phyloP scores from a whole-genome alignment of 2,329 filamentous ascomycete genomes.

The Sarocladiaceae sp. region DNA sequence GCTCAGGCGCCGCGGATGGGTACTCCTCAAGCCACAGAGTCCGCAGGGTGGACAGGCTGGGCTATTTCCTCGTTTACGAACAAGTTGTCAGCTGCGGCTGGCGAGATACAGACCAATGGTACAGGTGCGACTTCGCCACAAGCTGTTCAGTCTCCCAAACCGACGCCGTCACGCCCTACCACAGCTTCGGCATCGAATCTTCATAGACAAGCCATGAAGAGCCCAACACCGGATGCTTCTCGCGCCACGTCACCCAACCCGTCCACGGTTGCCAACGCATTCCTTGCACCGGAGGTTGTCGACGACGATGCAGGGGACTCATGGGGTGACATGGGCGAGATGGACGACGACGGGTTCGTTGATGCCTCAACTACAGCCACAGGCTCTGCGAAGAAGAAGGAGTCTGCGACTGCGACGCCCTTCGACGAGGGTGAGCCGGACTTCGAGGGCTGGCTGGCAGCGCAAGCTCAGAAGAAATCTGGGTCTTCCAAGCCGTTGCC shows the following conservation, averaged over 20 bases:
- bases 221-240: conserved; percentile 41
- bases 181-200: conserved; percentile 54
- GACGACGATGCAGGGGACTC: conserved; percentile 56
- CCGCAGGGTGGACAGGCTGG: conserved; percentile 80
- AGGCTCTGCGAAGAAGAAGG: conserved; percentile 18
- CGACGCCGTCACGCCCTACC: conserved; percentile 29
- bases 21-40: conserved; percentile 60
- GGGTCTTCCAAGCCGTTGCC: conserved; percentile 61
- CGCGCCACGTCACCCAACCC: conserved; percentile 44
- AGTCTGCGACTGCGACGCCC: conserved; percentile 36
- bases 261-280: conserved; percentile 41
- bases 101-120: conserved; percentile 70
- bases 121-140: conserved; percentile 37
- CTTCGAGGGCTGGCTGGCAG: conserved; percentile 91
- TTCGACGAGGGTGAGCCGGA: conserved; percentile 90
- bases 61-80: conserved; percentile 98
- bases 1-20: conserved; percentile 66
- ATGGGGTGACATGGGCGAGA: conserved; percentile 68
- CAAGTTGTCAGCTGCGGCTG: conserved; percentile 77
- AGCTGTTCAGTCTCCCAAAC: conserved; percentile 34
- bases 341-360: conserved; percentile 37
- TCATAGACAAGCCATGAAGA: conserved; percentile 56
- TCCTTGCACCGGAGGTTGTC: conserved; percentile 40
- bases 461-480: conserved; percentile 74
- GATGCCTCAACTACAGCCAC: conserved; percentile 24